Conservation (phyloP, 2,329 filamentous ascomycete species). For the Ophiosphaerella korrae region DNA sequence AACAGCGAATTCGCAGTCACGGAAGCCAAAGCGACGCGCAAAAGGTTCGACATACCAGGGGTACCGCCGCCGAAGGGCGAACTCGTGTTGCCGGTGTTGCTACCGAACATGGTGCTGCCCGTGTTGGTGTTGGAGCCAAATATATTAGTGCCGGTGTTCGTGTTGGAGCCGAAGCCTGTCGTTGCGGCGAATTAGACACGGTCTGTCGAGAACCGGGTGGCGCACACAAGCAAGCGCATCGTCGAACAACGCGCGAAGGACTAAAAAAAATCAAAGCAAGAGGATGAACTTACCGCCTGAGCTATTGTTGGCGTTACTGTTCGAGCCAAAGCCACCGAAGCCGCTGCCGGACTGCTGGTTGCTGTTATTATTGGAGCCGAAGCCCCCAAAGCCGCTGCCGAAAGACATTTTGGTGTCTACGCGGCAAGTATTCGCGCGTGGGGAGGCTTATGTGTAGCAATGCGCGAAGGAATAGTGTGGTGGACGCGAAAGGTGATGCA, state of each 20-base stretch:
- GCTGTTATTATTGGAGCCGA: constrained; percentile 49
- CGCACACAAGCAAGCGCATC: constrained; percentile 36
- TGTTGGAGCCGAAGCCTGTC: constrained; percentile 49
- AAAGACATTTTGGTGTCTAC: constrained; percentile 52
- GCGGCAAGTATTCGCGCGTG: constrained; percentile 28
- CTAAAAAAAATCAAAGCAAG: constrained; percentile 18
- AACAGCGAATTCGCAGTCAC: no score
- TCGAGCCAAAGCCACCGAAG: constrained; percentile 51
- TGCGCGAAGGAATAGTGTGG: constrained; percentile 25
- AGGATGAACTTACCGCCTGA: constrained; percentile 58
- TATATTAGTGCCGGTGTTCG: constrained; percentile 39
- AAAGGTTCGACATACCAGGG: constrained; percentile 31
- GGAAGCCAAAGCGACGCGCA: constrained; percentile 36
- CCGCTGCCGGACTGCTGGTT: constrained; percentile 34
- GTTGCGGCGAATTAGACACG: constrained; percentile 47
- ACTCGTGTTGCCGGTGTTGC: constrained; percentile 35
- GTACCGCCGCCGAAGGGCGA: constrained; percentile 46
- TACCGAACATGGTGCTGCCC: constrained; percentile 40
- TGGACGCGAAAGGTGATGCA: constrained; percentile 23
- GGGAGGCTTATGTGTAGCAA: constrained; percentile 19
- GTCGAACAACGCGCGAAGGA: constrained; percentile 31
- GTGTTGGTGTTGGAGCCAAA: constrained; percentile 43
- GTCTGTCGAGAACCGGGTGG: constrained; percentile 32
- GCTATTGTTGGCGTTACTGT: constrained; percentile 32
- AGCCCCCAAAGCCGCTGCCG: constrained; percentile 54